Base-by-base conservation (phyloP, 2,329 filamentous ascomycete species). In the Alternaria brassicicola region DNA sequence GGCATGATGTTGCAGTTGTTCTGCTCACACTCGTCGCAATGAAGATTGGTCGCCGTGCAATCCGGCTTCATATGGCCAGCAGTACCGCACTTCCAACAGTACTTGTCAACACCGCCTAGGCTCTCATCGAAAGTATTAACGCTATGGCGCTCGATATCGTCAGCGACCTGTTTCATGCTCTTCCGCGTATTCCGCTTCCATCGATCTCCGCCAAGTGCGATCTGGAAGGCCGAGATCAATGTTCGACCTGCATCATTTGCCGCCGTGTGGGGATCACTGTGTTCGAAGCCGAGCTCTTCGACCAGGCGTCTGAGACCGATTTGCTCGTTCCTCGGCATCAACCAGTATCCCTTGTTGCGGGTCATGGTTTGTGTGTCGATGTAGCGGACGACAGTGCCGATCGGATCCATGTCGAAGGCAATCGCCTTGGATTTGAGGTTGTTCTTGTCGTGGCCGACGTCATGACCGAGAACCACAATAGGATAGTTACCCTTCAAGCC, bases 281-380 rank as follows among this genome's bases (percentile, higher is more conserved):
- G 62, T 5, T 60, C 43, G n/a, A 71, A 65, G 6, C 42, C 52
- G 17, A 65, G 39, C 2, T 41, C 28, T 9, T 43, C 25, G 3
- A 62, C 61, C 7, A 69, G 57, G 1, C 39, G 28, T 1, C 9
- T 25, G 6, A 71, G 47, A 0, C 67, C 63, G 10, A 68, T 62
- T 6, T 59, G 53, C 9, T 64, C 47, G 1, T 53, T 59, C 4
- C 36, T 36, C 8, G 12, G 19, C 35, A 52, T 26, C 6, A 25
- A 3, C 36, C 46, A 60, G 8, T 36, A 51, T 1, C 42, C 35
- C 1, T 30, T 43, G 4, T 71, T 53, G 3, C 56, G 46, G 6
- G 60, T 65, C 5, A 73, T 50, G 2, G 56, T 31, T 30, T 74
- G 70, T 4, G 70, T 73, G 45, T 73, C 72, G 23, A 73, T 55